Evolutionary conservation across 1,139 yeast species (phyloP), one percentile per base, ranked within the genome.

Genomic region (Waltiozyma sp.): DNA sequence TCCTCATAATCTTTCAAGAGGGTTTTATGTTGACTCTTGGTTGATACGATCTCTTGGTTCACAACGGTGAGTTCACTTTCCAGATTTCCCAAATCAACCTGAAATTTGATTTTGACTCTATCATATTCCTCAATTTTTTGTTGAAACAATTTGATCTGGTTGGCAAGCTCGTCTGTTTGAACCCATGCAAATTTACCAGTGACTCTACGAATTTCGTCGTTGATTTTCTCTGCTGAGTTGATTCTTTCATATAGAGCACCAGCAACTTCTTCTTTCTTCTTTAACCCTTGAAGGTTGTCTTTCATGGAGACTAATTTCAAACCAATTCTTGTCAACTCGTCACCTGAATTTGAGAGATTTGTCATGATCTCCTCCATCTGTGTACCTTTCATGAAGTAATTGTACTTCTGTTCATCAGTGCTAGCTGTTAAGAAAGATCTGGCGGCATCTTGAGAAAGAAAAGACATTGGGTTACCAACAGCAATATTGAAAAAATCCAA

Each of bases 381-480:
- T 4, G 93, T 80, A 26, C 95, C 96, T 45, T 75, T 74, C 86
- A 84, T 82, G 58, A 87, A 86, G 54, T 75, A 80, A 21, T 70
- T 70, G 59, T 78, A 89, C 59, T 88, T 86, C 41, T 75, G 78
- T 38, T 69, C 69, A 45, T 85, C 84, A 2, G 84, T 72, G 4
- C 91, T 77, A 24, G 79, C 76, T 1, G 94, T 82, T 45, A 93
- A 66, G 57, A 93, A 91, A 21, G 91, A 85, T 51, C 96, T 73
- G 1, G 99, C 98, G 47, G 82, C 85, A 54, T 93, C 97, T 60
- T 93, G 99, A 1, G 95, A 86, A 42, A 93, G 68, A 54, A 93
- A 85, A 2, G 95, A 87, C 73, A 93, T 77, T 8, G 97, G 97
- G 55, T 93, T 93, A 53, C 83, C 93, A 19, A 91, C 81, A 3